These are phyloP conservation scores for Fusarium avenaceum DNA, from an alignment of 2,329 filamentous ascomycete species.

Conservation along the genomic window DNA sequence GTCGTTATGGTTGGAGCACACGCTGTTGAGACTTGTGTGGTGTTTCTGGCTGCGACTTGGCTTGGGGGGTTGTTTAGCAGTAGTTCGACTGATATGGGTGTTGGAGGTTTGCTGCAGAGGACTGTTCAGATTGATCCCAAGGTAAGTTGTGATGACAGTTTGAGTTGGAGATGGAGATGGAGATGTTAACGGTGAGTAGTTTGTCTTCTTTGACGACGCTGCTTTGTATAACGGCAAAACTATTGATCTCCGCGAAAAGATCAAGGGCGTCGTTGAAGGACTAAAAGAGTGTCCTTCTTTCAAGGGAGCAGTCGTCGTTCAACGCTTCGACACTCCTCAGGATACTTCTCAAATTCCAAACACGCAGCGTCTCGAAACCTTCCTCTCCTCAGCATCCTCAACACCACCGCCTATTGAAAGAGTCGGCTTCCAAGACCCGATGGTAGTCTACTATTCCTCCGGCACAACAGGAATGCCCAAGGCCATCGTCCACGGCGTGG, in stretches of 20 bases:
- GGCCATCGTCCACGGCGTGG: constrained; percentile 84
- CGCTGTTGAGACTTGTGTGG: constrained; percentile 78
- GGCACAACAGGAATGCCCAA: constrained; percentile 89
- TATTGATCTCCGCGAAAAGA: constrained; percentile 79
- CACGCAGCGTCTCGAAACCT: constrained; percentile 61
- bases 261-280: constrained; percentile 76
- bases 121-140: constrained; percentile 80
- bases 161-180: fast-evolving
- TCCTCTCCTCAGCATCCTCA: constrained; percentile 55
- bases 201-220: constrained; percentile 86
- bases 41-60: constrained; percentile 77
- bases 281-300: constrained; percentile 74
- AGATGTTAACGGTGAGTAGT: constrained; percentile 54
- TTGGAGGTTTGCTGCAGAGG: constrained; percentile 80
- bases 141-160: constrained; percentile 51
- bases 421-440: constrained; percentile 79
- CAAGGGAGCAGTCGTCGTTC: constrained; percentile 73
- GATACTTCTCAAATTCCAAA: constrained; percentile 68
- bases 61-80: constrained; percentile 82
- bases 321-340: constrained; percentile 72
- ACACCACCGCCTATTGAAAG: constrained; percentile 67
- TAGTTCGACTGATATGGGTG: constrained; percentile 86
- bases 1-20: constrained; percentile 83
- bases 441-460: constrained; percentile 82
- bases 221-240: constrained; percentile 84